phyloP scores from a whole-genome alignment of 176 grass and related monocot genomes.

The Bromus sterilis region DNA sequence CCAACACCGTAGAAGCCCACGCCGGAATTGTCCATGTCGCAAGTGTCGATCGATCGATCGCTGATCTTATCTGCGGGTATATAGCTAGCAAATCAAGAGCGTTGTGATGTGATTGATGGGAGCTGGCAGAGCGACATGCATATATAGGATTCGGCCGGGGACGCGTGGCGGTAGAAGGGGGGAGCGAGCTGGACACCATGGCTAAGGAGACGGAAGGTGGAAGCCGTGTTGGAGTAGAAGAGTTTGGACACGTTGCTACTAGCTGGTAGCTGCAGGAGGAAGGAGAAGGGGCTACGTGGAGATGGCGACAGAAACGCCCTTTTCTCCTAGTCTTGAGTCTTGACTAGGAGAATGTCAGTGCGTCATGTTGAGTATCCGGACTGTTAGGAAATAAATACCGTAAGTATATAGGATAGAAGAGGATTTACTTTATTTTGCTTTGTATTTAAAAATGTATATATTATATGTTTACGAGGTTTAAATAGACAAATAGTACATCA shows the following conservation, averaged over 20 bases:
- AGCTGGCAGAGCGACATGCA: neutral
- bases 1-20: neutral
- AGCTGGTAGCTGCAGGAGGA: neutral
- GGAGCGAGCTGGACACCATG: conserved; percentile 6
- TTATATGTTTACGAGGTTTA: no score
- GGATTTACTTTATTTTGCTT: no score
- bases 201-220: neutral
- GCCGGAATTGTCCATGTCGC: neutral
- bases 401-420: no score
- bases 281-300: neutral
- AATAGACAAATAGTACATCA: no score
- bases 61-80: no score
- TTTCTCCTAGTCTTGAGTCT: neutral
- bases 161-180: conserved; percentile 8
- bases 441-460: no score
- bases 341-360: neutral
- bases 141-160: conserved; percentile 28
- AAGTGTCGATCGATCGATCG: neutral
- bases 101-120: neutral
- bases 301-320: neutral
- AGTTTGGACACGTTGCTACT: neutral
- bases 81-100: neutral
- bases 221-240: neutral
- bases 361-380: no score
- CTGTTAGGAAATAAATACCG: no score